Evolutionary conservation across 495 filamentous ascomycete genomes (phyloP).

Genomic region (Tirmania nivea): DNA sequence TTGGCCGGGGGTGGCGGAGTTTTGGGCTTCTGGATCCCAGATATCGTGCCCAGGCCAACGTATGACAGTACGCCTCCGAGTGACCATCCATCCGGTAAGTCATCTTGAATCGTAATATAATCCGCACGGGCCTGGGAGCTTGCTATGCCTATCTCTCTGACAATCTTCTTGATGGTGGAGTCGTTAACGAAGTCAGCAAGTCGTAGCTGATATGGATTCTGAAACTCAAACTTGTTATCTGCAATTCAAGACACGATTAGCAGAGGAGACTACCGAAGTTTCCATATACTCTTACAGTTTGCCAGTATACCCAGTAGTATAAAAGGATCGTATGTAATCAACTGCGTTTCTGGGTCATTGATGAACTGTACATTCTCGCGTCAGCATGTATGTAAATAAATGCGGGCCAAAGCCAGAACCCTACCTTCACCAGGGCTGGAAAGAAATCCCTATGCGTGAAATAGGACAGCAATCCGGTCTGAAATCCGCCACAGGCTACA

Average conservation of each 20-base stretch:
- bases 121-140: constrained; percentile 43
- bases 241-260: neutral
- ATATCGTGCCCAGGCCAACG: constrained; percentile 56
- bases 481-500: constrained; percentile 77
- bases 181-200: constrained; percentile 98
- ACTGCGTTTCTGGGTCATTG: constrained; percentile 48
- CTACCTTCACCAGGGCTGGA: constrained; percentile 81
- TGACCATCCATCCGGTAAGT: constrained; percentile 78
- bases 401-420: constrained; percentile 2
- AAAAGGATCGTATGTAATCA: constrained; percentile 49
- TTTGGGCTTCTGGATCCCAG: constrained; percentile 35
- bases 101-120: constrained; percentile 81
- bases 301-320: constrained; percentile 69
- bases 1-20: constrained; percentile 34
- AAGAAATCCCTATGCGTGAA: constrained; percentile 91
- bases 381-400: neutral
- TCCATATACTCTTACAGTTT: constrained; percentile 33
- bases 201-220: constrained; percentile 85
- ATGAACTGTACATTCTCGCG: constrained; percentile 37
- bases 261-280: constrained; percentile 1
- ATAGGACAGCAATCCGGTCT: constrained; percentile 80
- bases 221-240: constrained; percentile 95
- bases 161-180: constrained; percentile 57
- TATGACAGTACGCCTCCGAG: constrained; percentile 44
- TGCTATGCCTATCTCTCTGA: constrained; percentile 46